A percentile compares a stretch with the other conserved stretches of the same genome.
phyloP scores from a whole-genome alignment of 2,329 filamentous ascomycete genomes.

The Trematosphaeria pertusa region DNA sequence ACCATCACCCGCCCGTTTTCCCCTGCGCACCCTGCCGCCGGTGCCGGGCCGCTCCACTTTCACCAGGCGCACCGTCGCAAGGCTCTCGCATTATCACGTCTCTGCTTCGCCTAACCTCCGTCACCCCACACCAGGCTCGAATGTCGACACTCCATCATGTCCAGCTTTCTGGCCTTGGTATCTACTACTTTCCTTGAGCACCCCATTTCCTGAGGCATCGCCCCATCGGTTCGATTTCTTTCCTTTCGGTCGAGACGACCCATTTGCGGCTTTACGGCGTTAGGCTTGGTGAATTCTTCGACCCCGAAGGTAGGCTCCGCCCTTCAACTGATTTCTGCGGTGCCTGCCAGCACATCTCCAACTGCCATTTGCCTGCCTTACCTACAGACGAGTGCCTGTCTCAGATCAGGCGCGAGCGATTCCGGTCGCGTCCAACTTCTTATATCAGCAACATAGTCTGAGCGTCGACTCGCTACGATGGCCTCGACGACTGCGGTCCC shows the following conservation, averaged over 20 bases:
- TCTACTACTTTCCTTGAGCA: conserved; percentile 61
- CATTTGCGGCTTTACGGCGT: conserved; percentile 30
- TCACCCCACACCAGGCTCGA: conserved; percentile 30
- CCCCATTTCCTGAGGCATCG: conserved; percentile 52
- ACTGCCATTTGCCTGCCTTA: background rate
- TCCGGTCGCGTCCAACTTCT: background rate
- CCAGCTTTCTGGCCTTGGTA: conserved; percentile 54
- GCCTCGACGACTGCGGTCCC: conserved; percentile 39
- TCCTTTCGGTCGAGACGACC: conserved; percentile 36
- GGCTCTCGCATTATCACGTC: conserved; percentile 4
- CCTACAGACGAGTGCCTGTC: conserved; percentile 1
- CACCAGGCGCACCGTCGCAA: conserved; percentile 17
- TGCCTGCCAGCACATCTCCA: background rate
- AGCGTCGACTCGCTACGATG: conserved; percentile 29
- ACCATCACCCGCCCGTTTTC: background rate
- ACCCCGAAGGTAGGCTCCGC: conserved; percentile 7
- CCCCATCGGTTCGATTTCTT: conserved; percentile 36
- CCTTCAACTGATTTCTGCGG: conserved; percentile 6
- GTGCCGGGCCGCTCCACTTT: conserved; percentile 16
- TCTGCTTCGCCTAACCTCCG: conserved; percentile 8
- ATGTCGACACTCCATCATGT: conserved; percentile 60
- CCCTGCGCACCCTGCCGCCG: conserved; percentile 18
- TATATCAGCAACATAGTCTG: conserved; percentile 1
- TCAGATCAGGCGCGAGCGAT: background rate
- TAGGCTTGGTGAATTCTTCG: conserved; percentile 30